Percentiles rank a stretch among this genome's conserved stretches.
These are phyloP conservation scores for Coemansia guatemalensis DNA, from an alignment of 192 early-diverging fungal genomes.

Conservation along the genomic window DNA sequence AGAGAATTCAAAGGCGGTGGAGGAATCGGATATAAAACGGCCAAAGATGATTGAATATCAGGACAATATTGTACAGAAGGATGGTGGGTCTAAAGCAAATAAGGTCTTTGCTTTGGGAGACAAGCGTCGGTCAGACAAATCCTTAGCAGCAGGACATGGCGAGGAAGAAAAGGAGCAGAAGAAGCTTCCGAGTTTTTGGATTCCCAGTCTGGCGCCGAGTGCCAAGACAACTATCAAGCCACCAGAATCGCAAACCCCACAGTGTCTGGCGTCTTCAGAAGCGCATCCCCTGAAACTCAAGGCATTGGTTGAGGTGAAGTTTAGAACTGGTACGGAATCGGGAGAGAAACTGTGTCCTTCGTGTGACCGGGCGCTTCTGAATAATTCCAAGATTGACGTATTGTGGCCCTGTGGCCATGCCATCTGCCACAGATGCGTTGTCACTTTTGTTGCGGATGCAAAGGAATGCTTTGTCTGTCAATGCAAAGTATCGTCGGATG, in stretches of 20 bases:
- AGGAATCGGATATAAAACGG: too few species aligned
- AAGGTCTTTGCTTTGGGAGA: neutral
- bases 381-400: conserved; percentile 42
- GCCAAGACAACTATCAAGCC: conserved; percentile 9
- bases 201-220: conserved; percentile 36
- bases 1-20: neutral
- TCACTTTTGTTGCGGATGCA: conserved; percentile 31
- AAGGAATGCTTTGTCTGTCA: conserved; percentile 49
- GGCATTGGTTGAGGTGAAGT: conserved; percentile 23
- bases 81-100: neutral
- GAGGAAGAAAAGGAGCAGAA: neutral
- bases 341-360: conserved; percentile 44
- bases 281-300: conserved; percentile 33
- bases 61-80: neutral
- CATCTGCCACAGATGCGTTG: conserved; percentile 42
- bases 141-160: neutral
- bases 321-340: conserved; percentile 6
- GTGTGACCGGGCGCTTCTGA: conserved; percentile 42
- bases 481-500: neutral
- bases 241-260: conserved; percentile 12
- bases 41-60: neutral
- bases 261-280: conserved; percentile 25
- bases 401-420: conserved; percentile 41
- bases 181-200: conserved; percentile 38
- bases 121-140: neutral